Evolutionary conservation across 129 eudicot species (phyloP), one percentile per base, ranked within the genome.

Genomic region (Saposhnikovia divaricata): DNA sequence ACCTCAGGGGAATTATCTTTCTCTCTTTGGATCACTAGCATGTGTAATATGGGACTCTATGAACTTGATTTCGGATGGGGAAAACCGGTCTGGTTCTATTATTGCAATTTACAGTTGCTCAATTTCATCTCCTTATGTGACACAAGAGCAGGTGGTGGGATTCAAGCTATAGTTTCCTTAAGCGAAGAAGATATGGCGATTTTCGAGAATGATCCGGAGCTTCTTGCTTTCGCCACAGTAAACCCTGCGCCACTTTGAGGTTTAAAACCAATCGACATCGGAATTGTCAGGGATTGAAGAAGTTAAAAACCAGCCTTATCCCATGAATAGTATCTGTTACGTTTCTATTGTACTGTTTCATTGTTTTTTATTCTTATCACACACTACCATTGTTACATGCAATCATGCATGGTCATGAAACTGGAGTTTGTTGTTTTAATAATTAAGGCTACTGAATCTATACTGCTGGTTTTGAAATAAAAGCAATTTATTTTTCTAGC

Each of bases 51-150:
- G 72, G 77, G 82, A 0, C 12, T 21, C 6, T 79, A 79, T 28
- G 45, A 79, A 50, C 34, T 70, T 23, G 82, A 79, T 70, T 79
- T 79, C 9, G 82, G 82, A 43, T 79, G 77, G 77, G 69, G 71
- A 12, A 79, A 69, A 16, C 82, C 77, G 0, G 37, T 12, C 40
- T 79, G 77, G 82, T 61, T 61, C 31, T 66, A 34, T 31, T 28
- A 5, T 79, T 66, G 31, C 61, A 34, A 65, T 15, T 4, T 15
- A 8, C 7, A 55, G 11, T 2, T 2, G 4, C 23, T 39, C 9
- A 55, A 78, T 61, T 25, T 34, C 7, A 61, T 57, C 9, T 39
- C 40, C 46, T 44, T 79, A 10, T 40, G 38, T n/a, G 81, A 66
- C 0, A 65, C 75, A 61, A 31, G 31, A 9, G 45, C 42, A 14